phyloP scores from a whole-genome alignment of 352 stramenopile genomes.

The Pilasporangium apinafurcum region DNA sequence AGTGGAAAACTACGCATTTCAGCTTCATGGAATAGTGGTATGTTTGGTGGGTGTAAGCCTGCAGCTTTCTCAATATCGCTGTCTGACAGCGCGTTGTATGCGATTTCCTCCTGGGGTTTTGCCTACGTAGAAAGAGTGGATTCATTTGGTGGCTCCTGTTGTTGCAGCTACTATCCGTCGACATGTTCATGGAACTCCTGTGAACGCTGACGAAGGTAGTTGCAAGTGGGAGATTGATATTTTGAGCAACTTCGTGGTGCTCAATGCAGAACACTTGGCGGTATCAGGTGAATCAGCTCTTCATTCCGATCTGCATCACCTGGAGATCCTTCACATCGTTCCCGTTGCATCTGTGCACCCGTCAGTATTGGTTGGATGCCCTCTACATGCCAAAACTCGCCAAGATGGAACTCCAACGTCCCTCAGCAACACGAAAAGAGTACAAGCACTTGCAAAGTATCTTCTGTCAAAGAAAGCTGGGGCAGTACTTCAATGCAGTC shows the following conservation, averaged over 20 bases:
- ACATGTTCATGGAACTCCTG: no score
- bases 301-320: constrained; percentile 9
- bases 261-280: not conserved
- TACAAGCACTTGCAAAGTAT: constrained; percentile 6
- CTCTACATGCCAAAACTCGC: no score
- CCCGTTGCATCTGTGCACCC: constrained; percentile 24
- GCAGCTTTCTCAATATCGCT: not conserved
- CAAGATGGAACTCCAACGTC: no score
- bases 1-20: constrained; percentile 22
- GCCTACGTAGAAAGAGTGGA: constrained; percentile 33
- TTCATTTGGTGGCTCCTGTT: constrained; percentile 8
- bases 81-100: not conserved
- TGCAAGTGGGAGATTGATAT: no score
- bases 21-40: constrained; percentile 30
- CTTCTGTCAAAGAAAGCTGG: constrained; percentile 7
- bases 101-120: not conserved
- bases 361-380: constrained; percentile 26
- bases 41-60: not conserved
- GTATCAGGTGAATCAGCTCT: constrained; percentile 9
- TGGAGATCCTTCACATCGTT: constrained; percentile 25
- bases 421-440: constrained; percentile 5
- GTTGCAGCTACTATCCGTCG: not conserved
- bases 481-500: constrained; percentile 10
- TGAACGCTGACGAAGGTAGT: no score
- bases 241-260: constrained; percentile 15